phyloP scores from a whole-genome alignment of 371 early-diverging fungal species.

The Lichtheimia hyalospora region DNA sequence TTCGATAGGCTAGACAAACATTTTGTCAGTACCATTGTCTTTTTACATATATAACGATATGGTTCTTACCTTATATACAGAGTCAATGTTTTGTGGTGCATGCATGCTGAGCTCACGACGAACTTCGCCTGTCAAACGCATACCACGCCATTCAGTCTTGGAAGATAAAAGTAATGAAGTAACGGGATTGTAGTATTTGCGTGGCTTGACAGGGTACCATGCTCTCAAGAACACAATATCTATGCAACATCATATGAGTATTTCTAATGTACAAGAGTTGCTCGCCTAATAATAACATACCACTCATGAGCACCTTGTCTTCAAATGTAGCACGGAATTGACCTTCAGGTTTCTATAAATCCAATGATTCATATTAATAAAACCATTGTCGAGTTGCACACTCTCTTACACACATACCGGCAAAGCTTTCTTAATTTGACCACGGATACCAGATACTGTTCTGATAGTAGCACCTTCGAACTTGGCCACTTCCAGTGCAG shows the following conservation, averaged over 20 bases:
- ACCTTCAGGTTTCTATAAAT: constrained; percentile 83
- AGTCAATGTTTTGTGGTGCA: constrained; percentile 77
- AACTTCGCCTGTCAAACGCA: constrained; percentile 90
- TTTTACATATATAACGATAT: neutral
- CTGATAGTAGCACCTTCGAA: constrained; percentile 97
- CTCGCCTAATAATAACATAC: constrained; percentile 22
- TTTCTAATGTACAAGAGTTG: neutral
- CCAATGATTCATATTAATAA: neutral
- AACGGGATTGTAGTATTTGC: constrained; percentile 94
- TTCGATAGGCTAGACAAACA: constrained; percentile 64
- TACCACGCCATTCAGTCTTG: constrained; percentile 82
- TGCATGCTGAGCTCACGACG: constrained; percentile 71
- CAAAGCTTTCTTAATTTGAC: constrained; percentile 94
- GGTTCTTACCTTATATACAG: constrained; percentile 72
- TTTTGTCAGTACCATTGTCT: too few relatives aligned
- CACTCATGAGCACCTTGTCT: constrained; percentile 93
- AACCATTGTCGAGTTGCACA: too few relatives aligned
- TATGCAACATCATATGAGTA: constrained; percentile 18
- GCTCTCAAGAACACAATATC: constrained; percentile 98
- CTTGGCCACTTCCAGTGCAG: constrained; percentile 96
- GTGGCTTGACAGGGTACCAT: constrained; percentile 94
- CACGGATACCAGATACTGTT: constrained; percentile 98
- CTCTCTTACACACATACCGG: constrained; percentile 31
- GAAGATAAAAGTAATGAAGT: constrained; percentile 78
- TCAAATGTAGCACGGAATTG: constrained; percentile 99